Evolutionary conservation across 164 flowering plant species (phyloP).

Genomic region (Aristolochia californica): DNA sequence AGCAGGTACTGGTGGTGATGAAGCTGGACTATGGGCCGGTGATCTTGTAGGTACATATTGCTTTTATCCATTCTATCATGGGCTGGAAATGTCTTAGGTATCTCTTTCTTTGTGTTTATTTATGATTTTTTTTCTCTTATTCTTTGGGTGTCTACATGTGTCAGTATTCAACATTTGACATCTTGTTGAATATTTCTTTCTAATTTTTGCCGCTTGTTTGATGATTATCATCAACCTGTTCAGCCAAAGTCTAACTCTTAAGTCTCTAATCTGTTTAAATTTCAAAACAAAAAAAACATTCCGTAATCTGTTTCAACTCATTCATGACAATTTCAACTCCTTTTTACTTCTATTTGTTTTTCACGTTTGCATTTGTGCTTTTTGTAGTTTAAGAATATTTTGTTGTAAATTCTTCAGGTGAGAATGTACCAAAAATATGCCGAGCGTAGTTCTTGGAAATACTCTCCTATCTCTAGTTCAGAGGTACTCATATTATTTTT

Average conservation of each 20-base stretch:
- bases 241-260: too few relatives aligned
- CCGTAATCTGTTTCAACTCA: too few relatives aligned
- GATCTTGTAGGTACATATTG: conserved; percentile 99
- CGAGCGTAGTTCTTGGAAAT: conserved; percentile 73
- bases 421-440: conserved; percentile 87
- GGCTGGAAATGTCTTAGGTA: conserved; percentile 1
- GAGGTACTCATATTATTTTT: conserved; percentile 38
- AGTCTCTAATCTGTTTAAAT: too few relatives aligned
- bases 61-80: conserved; percentile 23
- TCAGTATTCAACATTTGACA: too few relatives aligned
- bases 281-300: too few relatives aligned
- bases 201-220: too few relatives aligned
- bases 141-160: too few relatives aligned
- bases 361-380: not conserved
- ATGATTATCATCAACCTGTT: too few relatives aligned
- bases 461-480: conserved; percentile 54
- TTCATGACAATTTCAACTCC: too few relatives aligned
- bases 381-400: not conserved
- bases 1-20: conserved; percentile 99
- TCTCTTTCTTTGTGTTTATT: too few relatives aligned
- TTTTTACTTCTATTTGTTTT: not conserved
- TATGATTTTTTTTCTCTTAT: too few relatives aligned
- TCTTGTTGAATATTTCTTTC: too few relatives aligned
- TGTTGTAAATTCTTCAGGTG: conserved; percentile 34
- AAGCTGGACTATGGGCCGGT: conserved; percentile 99